Conservation (phyloP, 208 protist species). For the Herpetomonas tarakana region DNA sequence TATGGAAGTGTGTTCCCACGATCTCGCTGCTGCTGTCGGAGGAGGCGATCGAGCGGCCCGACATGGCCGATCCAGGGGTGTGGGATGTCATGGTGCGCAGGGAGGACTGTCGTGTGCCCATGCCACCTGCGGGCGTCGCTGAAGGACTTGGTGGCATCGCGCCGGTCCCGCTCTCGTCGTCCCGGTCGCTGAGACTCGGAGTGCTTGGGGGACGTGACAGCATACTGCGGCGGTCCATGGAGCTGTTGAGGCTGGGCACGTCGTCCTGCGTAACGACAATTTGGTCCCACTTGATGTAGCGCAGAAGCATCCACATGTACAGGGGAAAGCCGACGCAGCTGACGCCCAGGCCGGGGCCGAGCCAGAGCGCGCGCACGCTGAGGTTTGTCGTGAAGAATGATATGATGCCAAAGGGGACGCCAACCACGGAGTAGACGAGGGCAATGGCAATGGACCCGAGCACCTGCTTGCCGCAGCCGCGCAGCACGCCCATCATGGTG, state of each 20-base stretch:
- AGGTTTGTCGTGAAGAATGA: conserved; percentile 57
- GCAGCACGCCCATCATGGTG: conserved; percentile 79
- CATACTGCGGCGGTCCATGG: conserved; percentile 16
- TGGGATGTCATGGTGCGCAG: conserved; percentile 9
- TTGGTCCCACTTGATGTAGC: conserved; percentile 63
- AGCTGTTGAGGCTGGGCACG: conserved; percentile 18
- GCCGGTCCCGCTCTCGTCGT: neutral
- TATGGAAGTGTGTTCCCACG: conserved; percentile 29
- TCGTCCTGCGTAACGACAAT: conserved; percentile 31
- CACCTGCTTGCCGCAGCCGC: conserved; percentile 63
- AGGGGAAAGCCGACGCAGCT: conserved; percentile 51
- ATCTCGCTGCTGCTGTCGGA: no score
- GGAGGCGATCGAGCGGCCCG: no score
- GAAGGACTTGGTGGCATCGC: neutral
- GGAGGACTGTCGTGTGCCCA: neutral
- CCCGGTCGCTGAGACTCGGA: conserved; percentile 4
- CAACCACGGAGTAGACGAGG: conserved; percentile 68
- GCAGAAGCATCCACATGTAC: conserved; percentile 61
- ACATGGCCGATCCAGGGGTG: no score
- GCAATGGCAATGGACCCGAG: conserved; percentile 60
- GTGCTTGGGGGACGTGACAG: conserved; percentile 1
- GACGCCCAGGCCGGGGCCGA: conserved; percentile 61
- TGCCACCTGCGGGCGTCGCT: neutral
- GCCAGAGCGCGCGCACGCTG: conserved; percentile 66
- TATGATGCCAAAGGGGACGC: conserved; percentile 56